Base-by-base conservation (phyloP, 805 yeast genomes). In the Wickerhamomyces canadensis region DNA sequence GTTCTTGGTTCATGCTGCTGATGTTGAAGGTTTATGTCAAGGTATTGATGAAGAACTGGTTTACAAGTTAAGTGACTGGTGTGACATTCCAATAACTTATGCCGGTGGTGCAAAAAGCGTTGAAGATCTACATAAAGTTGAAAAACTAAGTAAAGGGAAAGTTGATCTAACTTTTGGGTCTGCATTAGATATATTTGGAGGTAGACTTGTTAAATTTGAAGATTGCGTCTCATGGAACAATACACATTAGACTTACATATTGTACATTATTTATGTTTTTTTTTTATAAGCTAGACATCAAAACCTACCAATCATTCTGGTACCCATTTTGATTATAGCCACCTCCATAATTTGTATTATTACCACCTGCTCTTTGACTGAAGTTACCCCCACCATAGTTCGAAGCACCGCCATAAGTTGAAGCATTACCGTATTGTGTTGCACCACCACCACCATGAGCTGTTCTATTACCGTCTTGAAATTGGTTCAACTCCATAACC, bases 1-100 rank as follows among this genome's bases (percentile, higher is more conserved):
- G 62, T 85, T 91, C 54, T 64, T 93, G 37, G 81, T 93, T 14
- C 99, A 93, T 63, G 98, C 98, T 4, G 99, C 98, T 0, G 98
- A 93, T 60, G 98, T 93, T 4, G 99, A 93, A 61, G 99, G 99
- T 0, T 68, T 93, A 14, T 93, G 98, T 58, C 73, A 77, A 29
- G 99, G 99, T 1, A 84, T 93, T 24, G 99, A 93, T 54, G 79
- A 80, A 54, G 74, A 78, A 14, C 65, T 93, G 30, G 97, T 93
- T 5, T 40, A 42, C 19, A 72, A 72, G 38, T 64, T 93, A 28
- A 87, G 87, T 17, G 76, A 80, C 47, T 93, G 98, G 98, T 71
- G 78, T 19, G 74, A 71, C 19, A 68, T 84, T 2, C 88, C 84
- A 24, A 77, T 86, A 5, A 95, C 91, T 3, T 93, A 93, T 58